Percentiles rank a stretch among this genome's conserved stretches.
Evolutionary conservation across 257 asterid species (phyloP).

Genomic region (Nicotiana paniculata): DNA sequence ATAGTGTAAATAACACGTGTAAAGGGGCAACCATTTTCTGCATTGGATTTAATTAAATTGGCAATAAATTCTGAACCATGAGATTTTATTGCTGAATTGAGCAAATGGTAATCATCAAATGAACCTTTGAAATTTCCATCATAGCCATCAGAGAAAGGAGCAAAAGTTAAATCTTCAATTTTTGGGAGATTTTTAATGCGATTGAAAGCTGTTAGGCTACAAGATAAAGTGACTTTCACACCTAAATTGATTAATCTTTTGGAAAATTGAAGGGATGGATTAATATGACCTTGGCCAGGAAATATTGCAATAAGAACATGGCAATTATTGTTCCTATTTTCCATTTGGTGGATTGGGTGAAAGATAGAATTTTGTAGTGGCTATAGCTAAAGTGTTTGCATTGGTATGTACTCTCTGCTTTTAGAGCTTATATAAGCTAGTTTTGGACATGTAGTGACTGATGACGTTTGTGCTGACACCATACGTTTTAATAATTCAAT

Average conservation of each 20-base stretch:
- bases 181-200: not conserved
- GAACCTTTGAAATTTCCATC: not conserved
- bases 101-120: not conserved
- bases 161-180: not conserved
- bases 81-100: not conserved
- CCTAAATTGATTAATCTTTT: constrained; percentile 6
- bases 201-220: not conserved
- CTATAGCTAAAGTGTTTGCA: not conserved
- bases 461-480: not conserved
- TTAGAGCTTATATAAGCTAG: not conserved
- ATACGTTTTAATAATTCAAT: not conserved
- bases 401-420: not conserved
- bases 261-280: constrained; percentile 16
- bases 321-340: not conserved
- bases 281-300: constrained; percentile 26
- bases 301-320: constrained; percentile 20
- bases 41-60: not conserved
- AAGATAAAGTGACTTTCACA: constrained; percentile 5
- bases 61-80: not conserved
- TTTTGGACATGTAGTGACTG: not conserved
- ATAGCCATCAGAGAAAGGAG: constrained; percentile 12
- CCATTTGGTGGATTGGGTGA: not conserved
- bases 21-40: not conserved
- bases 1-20: not conserved
- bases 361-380: not conserved